phyloP scores from a whole-genome alignment of 768 basidiomycete genomes.

The Tephrocybe rancida region DNA sequence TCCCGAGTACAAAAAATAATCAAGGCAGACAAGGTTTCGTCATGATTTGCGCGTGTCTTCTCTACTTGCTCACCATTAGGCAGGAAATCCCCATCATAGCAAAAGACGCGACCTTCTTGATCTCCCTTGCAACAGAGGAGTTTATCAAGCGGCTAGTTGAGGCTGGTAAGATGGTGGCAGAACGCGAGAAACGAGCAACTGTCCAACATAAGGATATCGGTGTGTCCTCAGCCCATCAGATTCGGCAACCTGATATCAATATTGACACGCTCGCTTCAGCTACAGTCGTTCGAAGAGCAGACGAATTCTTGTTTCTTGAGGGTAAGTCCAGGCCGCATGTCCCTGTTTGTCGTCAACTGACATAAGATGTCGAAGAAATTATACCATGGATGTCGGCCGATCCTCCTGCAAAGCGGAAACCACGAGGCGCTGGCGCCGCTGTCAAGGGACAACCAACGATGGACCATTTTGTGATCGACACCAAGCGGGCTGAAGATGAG shows the following conservation, averaged over 20 bases:
- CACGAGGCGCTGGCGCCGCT: slow-evolving; percentile 27
- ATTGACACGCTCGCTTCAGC: slow-evolving; percentile 37
- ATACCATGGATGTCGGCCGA: slow-evolving; percentile 54
- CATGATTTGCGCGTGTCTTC: background rate
- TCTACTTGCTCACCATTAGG: background rate
- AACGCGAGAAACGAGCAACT: slow-evolving; percentile 70
- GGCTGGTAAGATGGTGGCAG: slow-evolving; percentile 71
- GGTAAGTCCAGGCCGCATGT: slow-evolving; percentile 40
- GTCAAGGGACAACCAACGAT: slow-evolving; percentile 37
- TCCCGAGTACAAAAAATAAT: slow-evolving; percentile 82
- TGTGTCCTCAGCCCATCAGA: slow-evolving; percentile 32
- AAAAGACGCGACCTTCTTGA: slow-evolving; percentile 77
- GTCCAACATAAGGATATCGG: slow-evolving; percentile 83
- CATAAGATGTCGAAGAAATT: slow-evolving; percentile 45
- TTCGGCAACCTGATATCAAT: background rate
- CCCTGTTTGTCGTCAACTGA: background rate
- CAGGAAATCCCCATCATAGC: slow-evolving; percentile 79
- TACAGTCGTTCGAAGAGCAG: slow-evolving; percentile 61
- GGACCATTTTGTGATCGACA: slow-evolving; percentile 48
- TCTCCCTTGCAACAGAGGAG: slow-evolving; percentile 85
- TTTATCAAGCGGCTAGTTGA: slow-evolving; percentile 78
- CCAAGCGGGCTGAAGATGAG: slow-evolving; percentile 19
- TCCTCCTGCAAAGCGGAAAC: slow-evolving; percentile 44
- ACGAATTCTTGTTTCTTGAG: slow-evolving; percentile 80
- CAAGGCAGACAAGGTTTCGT: slow-evolving; percentile 78